Base-by-base conservation (phyloP, 2,329 filamentous ascomycete species). In the Apiospora sp. region DNA sequence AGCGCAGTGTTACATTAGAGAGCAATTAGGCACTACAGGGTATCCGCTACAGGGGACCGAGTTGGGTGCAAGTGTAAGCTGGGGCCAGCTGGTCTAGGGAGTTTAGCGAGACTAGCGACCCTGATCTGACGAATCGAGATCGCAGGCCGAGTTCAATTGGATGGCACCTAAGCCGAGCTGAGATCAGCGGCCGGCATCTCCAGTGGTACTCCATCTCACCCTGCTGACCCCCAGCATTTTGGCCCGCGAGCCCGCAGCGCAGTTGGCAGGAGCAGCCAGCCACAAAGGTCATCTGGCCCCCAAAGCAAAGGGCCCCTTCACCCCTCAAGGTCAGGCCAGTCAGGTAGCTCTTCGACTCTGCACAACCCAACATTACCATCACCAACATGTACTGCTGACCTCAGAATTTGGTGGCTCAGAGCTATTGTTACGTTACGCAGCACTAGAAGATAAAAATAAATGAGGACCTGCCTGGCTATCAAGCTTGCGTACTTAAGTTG, bases 51-150 rank as follows among this genome's bases (percentile, higher is more conserved):
- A 61, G 30, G 51, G 51, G 51, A 58, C 51, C 51, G 49, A 51
- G 49, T 27, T 51, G 49, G 49, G 27, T 30, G 2, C n/a, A n/a
- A n/a, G 27, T 10, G 12, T 27, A 4, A 2, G 24, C 6, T n/a
- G 51, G 51, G 27, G 27, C 27, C 12, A 30, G 4, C 6, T 49
- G 19, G n/a, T 24, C 24, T 30, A 54, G 49, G 16, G 54, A 37
- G 8, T 22, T 22, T 61, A 61, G 54, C 54, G 54, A 61, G 54
- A 34, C 54, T 61, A 37, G 54, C 54, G 54, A 61, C 54, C 30
- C 16, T 61, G 30, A 61, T 61, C 54, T 61, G 54, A 61, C 54
- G 54, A 61, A 61, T 61, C 54, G 54, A 61, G 51, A 58, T 58
- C 24, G 51, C 27, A 19, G 51, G 27, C 16, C 51, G 14, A 34